Percentiles rank a stretch among this genome's conserved stretches.
Evolutionary conservation across 352 stramenopile genomes (phyloP).

Genomic region (Pythium scleroteichum): DNA sequence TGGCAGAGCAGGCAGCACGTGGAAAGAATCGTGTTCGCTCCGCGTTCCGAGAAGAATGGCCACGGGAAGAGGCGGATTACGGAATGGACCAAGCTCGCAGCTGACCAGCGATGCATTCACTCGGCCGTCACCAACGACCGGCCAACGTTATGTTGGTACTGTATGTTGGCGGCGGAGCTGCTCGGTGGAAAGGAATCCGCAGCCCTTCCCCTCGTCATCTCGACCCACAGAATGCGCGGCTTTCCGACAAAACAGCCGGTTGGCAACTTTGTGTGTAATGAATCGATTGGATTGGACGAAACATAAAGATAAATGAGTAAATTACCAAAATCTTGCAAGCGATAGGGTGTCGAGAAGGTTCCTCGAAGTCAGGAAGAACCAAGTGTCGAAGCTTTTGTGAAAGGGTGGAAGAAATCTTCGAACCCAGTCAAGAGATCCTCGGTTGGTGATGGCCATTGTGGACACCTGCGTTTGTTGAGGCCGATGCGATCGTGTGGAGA

Average conservation of each 20-base stretch:
- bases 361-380: slow-evolving; percentile 3
- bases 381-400: not conserved
- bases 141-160: not conserved
- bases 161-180: not conserved
- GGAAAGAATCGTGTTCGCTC: slow-evolving; percentile 23
- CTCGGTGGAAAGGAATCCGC: slow-evolving; percentile 1
- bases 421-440: not conserved
- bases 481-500: too few species aligned
- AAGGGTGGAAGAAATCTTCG: slow-evolving; percentile 1
- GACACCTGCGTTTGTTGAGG: not conserved
- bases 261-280: slow-evolving; percentile 1
- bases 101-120: too few species aligned
- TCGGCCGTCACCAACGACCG: too few species aligned
- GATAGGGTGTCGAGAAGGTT: slow-evolving; percentile 11
- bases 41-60: slow-evolving; percentile 13
- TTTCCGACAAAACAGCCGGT: slow-evolving; percentile 15
- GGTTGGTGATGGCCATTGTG: not conserved
- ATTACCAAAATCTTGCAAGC: slow-evolving; percentile 5
- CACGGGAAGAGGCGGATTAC: not conserved
- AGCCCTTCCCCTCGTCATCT: slow-evolving; percentile 16
- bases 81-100: not conserved
- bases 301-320: not conserved
- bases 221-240: not conserved
- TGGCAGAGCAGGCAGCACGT: slow-evolving; percentile 4
- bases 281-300: slow-evolving; percentile 16